Evolutionary conservation across 768 basidiomycete species (phyloP), one percentile per base, ranked within the genome.

Genomic region (Amanita subjunquillea): DNA sequence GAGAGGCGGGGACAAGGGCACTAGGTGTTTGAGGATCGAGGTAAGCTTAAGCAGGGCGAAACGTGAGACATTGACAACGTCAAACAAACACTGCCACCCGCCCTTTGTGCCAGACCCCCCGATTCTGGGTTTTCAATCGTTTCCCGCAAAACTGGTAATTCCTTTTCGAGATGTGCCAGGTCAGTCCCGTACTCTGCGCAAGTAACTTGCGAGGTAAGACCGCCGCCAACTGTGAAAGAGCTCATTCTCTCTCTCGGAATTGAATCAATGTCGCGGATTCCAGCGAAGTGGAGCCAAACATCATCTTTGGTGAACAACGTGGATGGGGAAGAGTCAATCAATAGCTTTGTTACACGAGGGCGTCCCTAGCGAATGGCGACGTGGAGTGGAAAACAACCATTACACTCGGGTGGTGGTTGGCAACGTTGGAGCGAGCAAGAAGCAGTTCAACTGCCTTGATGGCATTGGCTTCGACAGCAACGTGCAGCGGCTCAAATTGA

Each of bases 371-470:
- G 65, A 22, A 74, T 68, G 0, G 80, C 78, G 25, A 67, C 54
- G 57, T 82, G 81, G 2, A 83, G 64, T 2, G 78, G 73, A 0
- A 71, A 78, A n/a, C 68, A 73, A 0, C 79, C 82, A 42, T 72
- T 67, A 27, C 67, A 65, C 73, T 30, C 69, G 74, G 6, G 68
- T 58, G 3, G 73, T 57, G 25, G 25, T 74, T 63, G 4, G 67
- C 58, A 0, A 69, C 54, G 39, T 63, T 66, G 6, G 69, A 66
- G 43, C 70, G 72, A 3, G 67, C 63, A 12, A 78, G 57, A 32
- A 80, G 59, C 30, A 69, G 54, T 34, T 66, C 59, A 42, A 73
- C 69, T 3, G 68, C 50, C 0, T 57, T 48, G 6, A 63, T 60
- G 6, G 57, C 55, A 0, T 67, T 68, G 0, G 37, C 41, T 54